phyloP scores from a whole-genome alignment of 2,329 filamentous ascomycete species.

The Plenodomus biglobosus region DNA sequence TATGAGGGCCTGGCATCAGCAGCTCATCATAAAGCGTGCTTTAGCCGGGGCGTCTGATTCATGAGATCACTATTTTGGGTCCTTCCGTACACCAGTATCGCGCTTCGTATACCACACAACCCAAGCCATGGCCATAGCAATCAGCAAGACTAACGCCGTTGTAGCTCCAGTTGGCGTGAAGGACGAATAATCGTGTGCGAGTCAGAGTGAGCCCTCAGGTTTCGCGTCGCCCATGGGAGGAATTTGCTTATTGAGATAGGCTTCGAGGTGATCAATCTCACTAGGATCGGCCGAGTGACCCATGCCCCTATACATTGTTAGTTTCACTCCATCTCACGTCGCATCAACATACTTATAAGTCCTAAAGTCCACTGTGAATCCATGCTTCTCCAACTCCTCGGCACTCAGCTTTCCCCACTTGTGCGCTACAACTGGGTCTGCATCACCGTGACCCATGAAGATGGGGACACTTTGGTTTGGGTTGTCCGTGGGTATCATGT shows the following conservation, averaged over 20 bases:
- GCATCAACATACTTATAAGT: constrained; percentile 64
- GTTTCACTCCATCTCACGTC: background rate
- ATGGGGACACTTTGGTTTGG: constrained; percentile 77
- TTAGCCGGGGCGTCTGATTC: no score
- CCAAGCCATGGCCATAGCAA: constrained; percentile 29
- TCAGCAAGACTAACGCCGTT: constrained; percentile 28
- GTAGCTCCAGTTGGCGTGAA: constrained; percentile 11
- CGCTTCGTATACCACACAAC: constrained; percentile 30
- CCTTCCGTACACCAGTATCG: background rate
- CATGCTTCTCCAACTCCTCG: constrained; percentile 66
- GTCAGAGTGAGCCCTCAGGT: constrained; percentile 37
- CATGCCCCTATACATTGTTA: constrained; percentile 58
- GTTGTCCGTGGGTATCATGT: constrained; percentile 45
- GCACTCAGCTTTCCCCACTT: constrained; percentile 69
- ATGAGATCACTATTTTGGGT: background rate
- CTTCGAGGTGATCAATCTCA: constrained; percentile 81
- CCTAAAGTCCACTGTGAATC: constrained; percentile 73
- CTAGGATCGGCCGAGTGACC: constrained; percentile 73
- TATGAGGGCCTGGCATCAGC: no score
- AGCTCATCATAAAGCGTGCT: no score
- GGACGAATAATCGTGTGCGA: constrained; percentile 9
- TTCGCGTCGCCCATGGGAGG: constrained; percentile 49
- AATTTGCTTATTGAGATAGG: constrained; percentile 58
- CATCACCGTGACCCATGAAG: constrained; percentile 85
- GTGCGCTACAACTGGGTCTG: constrained; percentile 71